phyloP scores from a whole-genome alignment of 805 yeast genomes.

The Candida patagonica region DNA sequence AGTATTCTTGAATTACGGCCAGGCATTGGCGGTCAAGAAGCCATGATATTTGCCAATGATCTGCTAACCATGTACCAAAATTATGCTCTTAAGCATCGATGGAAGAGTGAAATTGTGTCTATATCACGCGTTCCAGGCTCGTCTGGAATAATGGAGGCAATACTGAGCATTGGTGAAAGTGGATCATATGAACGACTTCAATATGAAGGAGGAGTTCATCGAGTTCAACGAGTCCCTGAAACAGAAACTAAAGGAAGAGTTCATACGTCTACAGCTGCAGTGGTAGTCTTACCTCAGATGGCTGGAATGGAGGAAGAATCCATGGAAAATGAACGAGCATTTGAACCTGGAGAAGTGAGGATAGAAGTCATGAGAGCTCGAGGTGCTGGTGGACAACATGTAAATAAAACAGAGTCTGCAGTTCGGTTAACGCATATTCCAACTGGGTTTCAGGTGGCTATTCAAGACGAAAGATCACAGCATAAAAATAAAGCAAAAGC shows the following conservation, averaged over 20 bases:
- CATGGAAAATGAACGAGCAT: constrained; percentile 50
- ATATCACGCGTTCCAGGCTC: constrained; percentile 42
- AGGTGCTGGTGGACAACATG: constrained; percentile 98
- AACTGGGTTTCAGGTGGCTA: constrained; percentile 77
- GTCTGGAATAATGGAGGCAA: constrained; percentile 64
- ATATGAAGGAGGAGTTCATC: constrained; percentile 89
- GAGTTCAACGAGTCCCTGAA: constrained; percentile 89
- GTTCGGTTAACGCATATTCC: constrained; percentile 89
- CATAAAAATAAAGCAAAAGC: constrained; percentile 93
- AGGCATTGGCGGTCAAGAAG: constrained; percentile 95
- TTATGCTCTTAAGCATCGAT: constrained; percentile 53
- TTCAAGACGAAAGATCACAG: constrained; percentile 94
- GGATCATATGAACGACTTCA: constrained; percentile 69
- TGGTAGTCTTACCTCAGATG: constrained; percentile 81
- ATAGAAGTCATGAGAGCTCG: constrained; percentile 96
- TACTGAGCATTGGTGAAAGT: constrained; percentile 59
- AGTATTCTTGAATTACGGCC: constrained; percentile 83
- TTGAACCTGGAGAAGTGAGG: constrained; percentile 79
- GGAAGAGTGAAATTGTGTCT: constrained; percentile 60
- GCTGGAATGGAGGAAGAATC: constrained; percentile 31
- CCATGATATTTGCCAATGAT: constrained; percentile 77
- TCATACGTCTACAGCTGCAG: constrained; percentile 95
- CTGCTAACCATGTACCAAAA: constrained; percentile 71
- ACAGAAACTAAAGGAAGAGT: constrained; percentile 92
- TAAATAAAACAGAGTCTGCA: constrained; percentile 94